phyloP scores from a whole-genome alignment of 345 rosid species.

The Hypericum perforatum region DNA sequence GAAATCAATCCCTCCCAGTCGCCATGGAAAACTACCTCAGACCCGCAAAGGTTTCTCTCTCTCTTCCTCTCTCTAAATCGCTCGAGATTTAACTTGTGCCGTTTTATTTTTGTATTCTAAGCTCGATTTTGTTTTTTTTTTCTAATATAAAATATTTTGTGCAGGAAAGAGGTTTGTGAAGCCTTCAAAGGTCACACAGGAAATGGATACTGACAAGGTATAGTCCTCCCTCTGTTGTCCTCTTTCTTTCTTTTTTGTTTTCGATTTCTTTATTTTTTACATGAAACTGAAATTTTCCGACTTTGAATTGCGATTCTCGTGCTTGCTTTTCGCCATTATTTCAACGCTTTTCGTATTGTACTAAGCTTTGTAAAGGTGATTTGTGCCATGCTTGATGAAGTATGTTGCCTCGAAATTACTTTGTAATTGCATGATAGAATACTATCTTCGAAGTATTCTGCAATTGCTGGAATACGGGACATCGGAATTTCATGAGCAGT shows the following conservation, averaged over 20 bases:
- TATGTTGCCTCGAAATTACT: too few relatives aligned
- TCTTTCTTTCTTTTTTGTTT: background rate
- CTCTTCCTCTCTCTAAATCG: background rate
- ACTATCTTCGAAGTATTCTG: too few relatives aligned
- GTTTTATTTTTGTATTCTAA: background rate
- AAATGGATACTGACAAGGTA: slow-evolving; percentile 64
- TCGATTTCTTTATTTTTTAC: too few relatives aligned
- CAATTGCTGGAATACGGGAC: too few relatives aligned
- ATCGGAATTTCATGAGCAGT: too few relatives aligned
- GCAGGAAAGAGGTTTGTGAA: slow-evolving; percentile 65
- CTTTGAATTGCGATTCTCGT: too few relatives aligned
- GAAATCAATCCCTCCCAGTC: slow-evolving; percentile 59
- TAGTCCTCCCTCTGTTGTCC: background rate
- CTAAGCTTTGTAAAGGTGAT: too few relatives aligned
- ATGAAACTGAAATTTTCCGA: too few relatives aligned
- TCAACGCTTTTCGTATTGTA: too few relatives aligned
- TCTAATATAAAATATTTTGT: slow-evolving; percentile 1
- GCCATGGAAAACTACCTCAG: slow-evolving; percentile 58
- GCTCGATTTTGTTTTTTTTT: background rate
- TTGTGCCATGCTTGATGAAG: too few relatives aligned
- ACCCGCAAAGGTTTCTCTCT: slow-evolving; percentile 51
- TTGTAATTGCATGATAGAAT: too few relatives aligned
- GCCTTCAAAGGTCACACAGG: slow-evolving; percentile 62
- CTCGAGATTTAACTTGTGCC: background rate
- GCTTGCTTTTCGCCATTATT: too few relatives aligned